Conservation (phyloP, 2,329 filamentous ascomycete genomes). For the Alternaria sp. region DNA sequence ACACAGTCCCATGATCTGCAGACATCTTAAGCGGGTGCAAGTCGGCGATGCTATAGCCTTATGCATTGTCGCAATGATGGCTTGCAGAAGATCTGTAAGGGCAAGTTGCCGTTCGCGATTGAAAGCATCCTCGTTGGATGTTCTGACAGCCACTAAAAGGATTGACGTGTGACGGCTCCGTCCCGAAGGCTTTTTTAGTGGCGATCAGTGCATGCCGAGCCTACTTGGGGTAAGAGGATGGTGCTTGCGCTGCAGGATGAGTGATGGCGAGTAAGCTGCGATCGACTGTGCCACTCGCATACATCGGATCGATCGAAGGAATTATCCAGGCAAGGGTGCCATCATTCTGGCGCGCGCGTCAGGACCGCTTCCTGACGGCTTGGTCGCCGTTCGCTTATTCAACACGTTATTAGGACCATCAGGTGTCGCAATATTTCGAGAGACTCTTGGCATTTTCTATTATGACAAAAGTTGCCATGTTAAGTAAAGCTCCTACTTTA, state of each 20-base stretch:
- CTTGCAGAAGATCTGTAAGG: conserved; percentile 2
- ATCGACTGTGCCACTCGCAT: background rate
- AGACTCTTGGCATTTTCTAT: too few relatives aligned
- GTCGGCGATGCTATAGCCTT: background rate
- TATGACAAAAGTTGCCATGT: too few relatives aligned
- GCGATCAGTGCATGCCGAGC: background rate
- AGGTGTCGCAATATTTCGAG: too few relatives aligned
- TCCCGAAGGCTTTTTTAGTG: background rate
- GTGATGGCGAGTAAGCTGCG: background rate
- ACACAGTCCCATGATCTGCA: background rate
- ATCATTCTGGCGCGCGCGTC: background rate
- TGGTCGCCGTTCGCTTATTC: too few relatives aligned
- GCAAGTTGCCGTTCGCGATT: background rate
- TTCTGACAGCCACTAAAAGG: background rate
- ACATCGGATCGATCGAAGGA: background rate
- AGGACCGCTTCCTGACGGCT: background rate
- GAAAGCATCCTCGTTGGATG: background rate
- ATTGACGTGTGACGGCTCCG: conserved; percentile 3
- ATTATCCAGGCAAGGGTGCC: background rate
- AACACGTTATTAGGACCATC: too few relatives aligned
- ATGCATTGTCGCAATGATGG: background rate
- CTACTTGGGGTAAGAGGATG: background rate
- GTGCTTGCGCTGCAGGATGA: background rate
- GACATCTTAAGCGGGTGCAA: background rate
- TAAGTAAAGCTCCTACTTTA: too few relatives aligned